These are phyloP conservation scores for Leccinum glutinopallens DNA, from an alignment of 1,284 basidiomycete genomes.

Conservation along the genomic window DNA sequence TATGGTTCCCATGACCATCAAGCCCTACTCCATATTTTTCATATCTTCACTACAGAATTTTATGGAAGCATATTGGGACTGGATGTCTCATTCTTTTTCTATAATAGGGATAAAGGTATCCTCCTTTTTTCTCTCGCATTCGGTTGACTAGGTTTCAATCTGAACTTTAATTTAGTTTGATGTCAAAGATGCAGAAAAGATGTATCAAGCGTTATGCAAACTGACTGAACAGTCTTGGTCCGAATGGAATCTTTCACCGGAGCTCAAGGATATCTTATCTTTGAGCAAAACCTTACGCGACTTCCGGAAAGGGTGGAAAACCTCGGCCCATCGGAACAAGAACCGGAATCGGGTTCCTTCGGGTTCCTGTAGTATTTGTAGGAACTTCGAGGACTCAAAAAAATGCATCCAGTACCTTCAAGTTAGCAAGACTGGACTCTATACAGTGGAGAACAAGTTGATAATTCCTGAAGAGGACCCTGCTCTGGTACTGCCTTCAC, in stretches of 20 bases:
- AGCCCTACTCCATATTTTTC: constrained; percentile 20
- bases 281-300: neutral
- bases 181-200: neutral
- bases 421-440: neutral
- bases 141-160: neutral
- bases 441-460: neutral
- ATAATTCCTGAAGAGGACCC: neutral
- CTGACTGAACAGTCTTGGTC: neutral
- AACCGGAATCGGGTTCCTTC: neutral
- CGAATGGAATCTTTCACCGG: neutral
- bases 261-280: neutral
- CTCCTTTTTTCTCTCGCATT: neutral
- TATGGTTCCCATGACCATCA: constrained; percentile 8
- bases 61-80: constrained; percentile 11
- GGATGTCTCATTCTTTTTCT: neutral
- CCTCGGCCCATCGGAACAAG: neutral
- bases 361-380: neutral
- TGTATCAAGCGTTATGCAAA: constrained; percentile 2
- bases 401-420: neutral
- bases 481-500: neutral
- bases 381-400: neutral
- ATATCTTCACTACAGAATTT: constrained; percentile 18
- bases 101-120: neutral
- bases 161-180: neutral
- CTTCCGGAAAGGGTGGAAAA: neutral